phyloP scores from a whole-genome alignment of 129 eudicot genomes.

The carrot (Daucus carota) region DH1_v3.0 NC_030381.2:22546001-22546500 shows the following conservation, averaged over 20 bases:
- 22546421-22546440: background rate
- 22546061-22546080: background rate
- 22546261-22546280: too few species aligned
- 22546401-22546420: too few species aligned
- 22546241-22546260: too few species aligned
- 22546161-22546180: background rate
- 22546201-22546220: background rate
- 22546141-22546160: too few species aligned
- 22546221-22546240: too few species aligned
- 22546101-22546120: too few species aligned
- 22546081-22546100: background rate
- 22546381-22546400: background rate
- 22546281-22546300: too few species aligned
- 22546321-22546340: background rate
- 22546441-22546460: background rate
- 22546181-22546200: background rate
- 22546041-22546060: too few species aligned
- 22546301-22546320: background rate
- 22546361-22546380: background rate
- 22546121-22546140: too few species aligned
- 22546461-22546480: background rate
- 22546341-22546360: background rate
- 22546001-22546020: background rate
- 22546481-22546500: background rate
- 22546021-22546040: background rate